Percentiles rank a stretch among this genome's conserved stretches.
Conservation (phyloP, 2,329 filamentous ascomycete species). For the Myriangium duriaei region DNA sequence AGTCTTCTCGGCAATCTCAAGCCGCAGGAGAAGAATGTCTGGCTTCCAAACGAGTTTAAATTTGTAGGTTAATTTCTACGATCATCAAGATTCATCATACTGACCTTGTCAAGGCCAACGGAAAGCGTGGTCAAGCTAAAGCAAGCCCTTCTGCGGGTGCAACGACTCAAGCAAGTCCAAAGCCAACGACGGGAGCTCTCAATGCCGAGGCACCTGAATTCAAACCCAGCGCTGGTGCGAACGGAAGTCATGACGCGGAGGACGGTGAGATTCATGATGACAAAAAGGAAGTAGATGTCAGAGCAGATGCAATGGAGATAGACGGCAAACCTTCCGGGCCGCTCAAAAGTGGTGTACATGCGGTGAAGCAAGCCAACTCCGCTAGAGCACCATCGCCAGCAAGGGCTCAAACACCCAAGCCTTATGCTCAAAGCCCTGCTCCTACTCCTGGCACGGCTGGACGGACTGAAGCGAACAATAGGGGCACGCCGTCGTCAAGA, state of each 20-base stretch:
- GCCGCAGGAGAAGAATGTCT: conserved; percentile 54
- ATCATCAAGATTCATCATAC: conserved; percentile 1
- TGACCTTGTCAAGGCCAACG: conserved; percentile 4
- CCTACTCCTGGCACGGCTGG: conserved; percentile 24
- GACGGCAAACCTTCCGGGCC: not conserved
- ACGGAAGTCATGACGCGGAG: conserved; percentile 32
- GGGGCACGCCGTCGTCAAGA: conserved; percentile 36
- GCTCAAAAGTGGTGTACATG: not conserved
- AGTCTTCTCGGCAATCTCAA: conserved; percentile 59
- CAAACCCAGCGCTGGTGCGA: conserved; percentile 33
- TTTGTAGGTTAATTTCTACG: conserved; percentile 38
- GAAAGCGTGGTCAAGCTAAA: conserved; percentile 21
- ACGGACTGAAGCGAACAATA: conserved; percentile 47
- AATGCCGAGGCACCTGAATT: conserved; percentile 51
- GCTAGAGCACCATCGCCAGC: conserved; percentile 15
- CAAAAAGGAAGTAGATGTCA: conserved; percentile 23
- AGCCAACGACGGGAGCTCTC: conserved; percentile 30
- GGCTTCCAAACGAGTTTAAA: conserved; percentile 63
- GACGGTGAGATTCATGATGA: conserved; percentile 62
- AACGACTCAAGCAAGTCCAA: conserved; percentile 30
- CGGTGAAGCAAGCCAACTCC: conserved; percentile 12
- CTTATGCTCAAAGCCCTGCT: conserved; percentile 18
- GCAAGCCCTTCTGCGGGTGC: conserved; percentile 27
- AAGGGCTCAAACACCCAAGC: conserved; percentile 23
- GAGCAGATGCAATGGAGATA: conserved; percentile 11